These are phyloP conservation scores for Vitis riparia DNA, from an alignment of 164 flowering plant species.

Conservation along the genomic window DNA sequence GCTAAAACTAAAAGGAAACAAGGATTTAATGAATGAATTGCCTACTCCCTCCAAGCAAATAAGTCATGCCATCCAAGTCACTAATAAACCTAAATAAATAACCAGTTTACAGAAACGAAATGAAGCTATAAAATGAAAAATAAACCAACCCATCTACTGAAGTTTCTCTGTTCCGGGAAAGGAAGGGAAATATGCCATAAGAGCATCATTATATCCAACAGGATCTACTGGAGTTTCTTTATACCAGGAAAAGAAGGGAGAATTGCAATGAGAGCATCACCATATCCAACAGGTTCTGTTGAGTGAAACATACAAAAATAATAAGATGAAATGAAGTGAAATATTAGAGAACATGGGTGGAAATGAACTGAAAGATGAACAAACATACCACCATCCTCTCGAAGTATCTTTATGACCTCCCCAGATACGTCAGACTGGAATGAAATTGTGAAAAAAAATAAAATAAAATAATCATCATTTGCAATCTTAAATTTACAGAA, in stretches of 20 bases:
- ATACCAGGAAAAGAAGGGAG: constrained; percentile 89
- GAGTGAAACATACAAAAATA: constrained; percentile 10
- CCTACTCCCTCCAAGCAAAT: neutral
- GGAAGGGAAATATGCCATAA: no score
- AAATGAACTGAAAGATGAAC: neutral
- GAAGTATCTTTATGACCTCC: constrained; percentile 58
- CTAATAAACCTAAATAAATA: neutral
- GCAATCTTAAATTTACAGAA: neutral
- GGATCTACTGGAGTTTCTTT: constrained; percentile 64
- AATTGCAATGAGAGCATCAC: constrained; percentile 72
- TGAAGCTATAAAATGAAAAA: neutral
- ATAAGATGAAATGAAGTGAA: neutral
- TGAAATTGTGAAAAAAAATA: neutral
- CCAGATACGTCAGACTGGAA: constrained; percentile 66
- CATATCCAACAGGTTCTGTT: constrained; percentile 84
- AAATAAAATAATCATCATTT: neutral
- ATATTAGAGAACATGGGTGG: neutral
- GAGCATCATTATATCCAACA: no score
- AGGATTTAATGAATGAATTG: constrained; percentile 1
- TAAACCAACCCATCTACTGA: constrained; percentile 29
- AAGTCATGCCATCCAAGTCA: neutral
- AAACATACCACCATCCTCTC: constrained; percentile 76
- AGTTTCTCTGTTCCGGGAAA: constrained; percentile 89
- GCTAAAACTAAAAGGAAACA: neutral
- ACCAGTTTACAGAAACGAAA: neutral